Evolutionary conservation across 2,329 filamentous ascomycete genomes (phyloP).

Genomic region (Xylariomycetidae sp.): DNA sequence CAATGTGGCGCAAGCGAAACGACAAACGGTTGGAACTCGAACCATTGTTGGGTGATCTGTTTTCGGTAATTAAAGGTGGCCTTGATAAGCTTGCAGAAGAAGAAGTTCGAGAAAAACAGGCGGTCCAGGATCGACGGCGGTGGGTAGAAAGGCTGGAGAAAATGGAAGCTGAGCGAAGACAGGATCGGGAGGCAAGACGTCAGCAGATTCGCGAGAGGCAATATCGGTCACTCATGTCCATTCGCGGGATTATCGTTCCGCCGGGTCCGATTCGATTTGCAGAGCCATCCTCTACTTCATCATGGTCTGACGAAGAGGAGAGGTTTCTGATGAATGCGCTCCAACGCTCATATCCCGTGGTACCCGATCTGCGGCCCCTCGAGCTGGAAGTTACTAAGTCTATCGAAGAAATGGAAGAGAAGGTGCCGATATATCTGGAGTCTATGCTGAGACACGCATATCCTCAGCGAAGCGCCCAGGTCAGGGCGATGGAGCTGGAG

Average conservation of each 20-base stretch:
- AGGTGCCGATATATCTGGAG: too few relatives aligned
- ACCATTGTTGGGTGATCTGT: slow-evolving; percentile 11
- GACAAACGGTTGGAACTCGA: slow-evolving; percentile 15
- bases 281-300: too few relatives aligned
- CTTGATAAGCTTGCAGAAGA: slow-evolving; percentile 14
- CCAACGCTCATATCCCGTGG: slow-evolving; percentile 4
- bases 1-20: slow-evolving; percentile 2
- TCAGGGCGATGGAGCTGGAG: too few relatives aligned
- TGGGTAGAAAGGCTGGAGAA: slow-evolving; percentile 6
- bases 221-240: too few relatives aligned
- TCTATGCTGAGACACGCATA: too few relatives aligned
- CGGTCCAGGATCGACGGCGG: slow-evolving; percentile 9
- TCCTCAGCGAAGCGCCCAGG: too few relatives aligned
- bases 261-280: too few relatives aligned
- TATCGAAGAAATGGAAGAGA: too few relatives aligned
- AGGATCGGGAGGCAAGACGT: not conserved
- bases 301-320: not conserved
- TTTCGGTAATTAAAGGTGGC: slow-evolving; percentile 8
- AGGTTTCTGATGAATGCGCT: not conserved
- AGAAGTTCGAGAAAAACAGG: slow-evolving; percentile 8
- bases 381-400: too few relatives aligned
- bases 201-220: not conserved
- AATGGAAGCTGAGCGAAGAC: not conserved
- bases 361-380: too few relatives aligned
- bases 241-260: too few relatives aligned